Evolutionary conservation across 129 eudicot genomes (phyloP).

Genomic region (Calendula officinalis): DNA sequence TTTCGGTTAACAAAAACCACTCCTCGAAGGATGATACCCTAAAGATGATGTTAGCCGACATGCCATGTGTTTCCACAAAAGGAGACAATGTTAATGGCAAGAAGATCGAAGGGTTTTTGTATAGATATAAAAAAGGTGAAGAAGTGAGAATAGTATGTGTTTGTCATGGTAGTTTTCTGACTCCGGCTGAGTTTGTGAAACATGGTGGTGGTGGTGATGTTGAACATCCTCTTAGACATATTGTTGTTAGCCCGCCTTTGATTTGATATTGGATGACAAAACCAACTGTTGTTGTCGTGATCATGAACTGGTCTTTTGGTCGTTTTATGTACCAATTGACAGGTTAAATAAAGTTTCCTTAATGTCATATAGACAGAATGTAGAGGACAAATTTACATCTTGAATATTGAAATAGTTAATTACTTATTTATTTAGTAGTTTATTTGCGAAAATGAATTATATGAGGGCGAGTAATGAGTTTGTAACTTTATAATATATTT

Average conservation of each 20-base stretch:
- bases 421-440: neutral
- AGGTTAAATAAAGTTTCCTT: constrained; percentile 17
- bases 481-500: no score
- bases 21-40: constrained; percentile 21
- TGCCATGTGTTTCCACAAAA: constrained; percentile 63
- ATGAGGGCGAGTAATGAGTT: neutral
- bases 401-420: neutral
- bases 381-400: constrained; percentile 5
- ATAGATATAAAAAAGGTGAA: constrained; percentile 53
- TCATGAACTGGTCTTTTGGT: constrained; percentile 17
- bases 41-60: constrained; percentile 39
- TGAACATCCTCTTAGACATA: constrained; percentile 55
- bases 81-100: constrained; percentile 49
- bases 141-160: constrained; percentile 67
- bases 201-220: constrained; percentile 84
- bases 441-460: neutral
- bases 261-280: constrained; percentile 3
- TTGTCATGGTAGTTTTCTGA: constrained; percentile 64
- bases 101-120: constrained; percentile 56
- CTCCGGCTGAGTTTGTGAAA: constrained; percentile 74
- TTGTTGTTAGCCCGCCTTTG: constrained; percentile 48
- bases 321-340: constrained; percentile 14
- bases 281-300: neutral
- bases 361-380: constrained; percentile 6
- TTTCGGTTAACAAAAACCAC: neutral